Conservation (phyloP, 164 flowering plant genomes). For the Stephania japonica region DNA sequence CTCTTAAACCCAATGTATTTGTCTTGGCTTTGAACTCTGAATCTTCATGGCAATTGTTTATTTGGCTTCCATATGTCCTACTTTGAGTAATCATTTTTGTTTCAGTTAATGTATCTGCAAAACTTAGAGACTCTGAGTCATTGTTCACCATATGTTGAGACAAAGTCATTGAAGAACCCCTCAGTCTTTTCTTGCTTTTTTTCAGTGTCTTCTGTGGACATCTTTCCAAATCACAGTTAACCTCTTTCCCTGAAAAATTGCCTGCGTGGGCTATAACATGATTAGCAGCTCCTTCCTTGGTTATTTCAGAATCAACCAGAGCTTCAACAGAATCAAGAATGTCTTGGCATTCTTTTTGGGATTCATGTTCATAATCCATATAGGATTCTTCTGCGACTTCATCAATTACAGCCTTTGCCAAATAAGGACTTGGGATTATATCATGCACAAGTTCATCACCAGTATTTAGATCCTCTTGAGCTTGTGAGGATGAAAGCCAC, state of each 20-base stretch:
- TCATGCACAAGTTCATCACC: slow-evolving; percentile 81
- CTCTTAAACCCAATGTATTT: slow-evolving; percentile 17
- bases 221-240: slow-evolving; percentile 19
- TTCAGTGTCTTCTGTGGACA: slow-evolving; percentile 16
- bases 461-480: slow-evolving; percentile 73
- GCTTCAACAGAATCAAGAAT: slow-evolving; percentile 83
- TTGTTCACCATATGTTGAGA: slow-evolving; percentile 18
- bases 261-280: slow-evolving; percentile 17
- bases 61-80: slow-evolving; percentile 20
- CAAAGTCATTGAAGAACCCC: slow-evolving; percentile 63
- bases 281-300: slow-evolving; percentile 35
- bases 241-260: slow-evolving; percentile 23
- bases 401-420: slow-evolving; percentile 51
- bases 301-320: slow-evolving; percentile 20
- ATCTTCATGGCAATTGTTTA: slow-evolving; percentile 15
- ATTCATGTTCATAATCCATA: slow-evolving; percentile 64
- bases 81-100: slow-evolving; percentile 9
- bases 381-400: slow-evolving; percentile 74
- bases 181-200: slow-evolving; percentile 26
- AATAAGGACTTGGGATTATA: slow-evolving; percentile 60
- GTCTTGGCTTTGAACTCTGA: slow-evolving; percentile 7
- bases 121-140: slow-evolving; percentile 18
- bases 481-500: slow-evolving; percentile 97
- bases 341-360: slow-evolving; percentile 94
- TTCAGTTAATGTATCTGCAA: slow-evolving; percentile 13